Percentiles rank a stretch among this genome's conserved stretches.
Conservation (phyloP, 257 asterid species). For the Phtheirospermum japonicum region DNA sequence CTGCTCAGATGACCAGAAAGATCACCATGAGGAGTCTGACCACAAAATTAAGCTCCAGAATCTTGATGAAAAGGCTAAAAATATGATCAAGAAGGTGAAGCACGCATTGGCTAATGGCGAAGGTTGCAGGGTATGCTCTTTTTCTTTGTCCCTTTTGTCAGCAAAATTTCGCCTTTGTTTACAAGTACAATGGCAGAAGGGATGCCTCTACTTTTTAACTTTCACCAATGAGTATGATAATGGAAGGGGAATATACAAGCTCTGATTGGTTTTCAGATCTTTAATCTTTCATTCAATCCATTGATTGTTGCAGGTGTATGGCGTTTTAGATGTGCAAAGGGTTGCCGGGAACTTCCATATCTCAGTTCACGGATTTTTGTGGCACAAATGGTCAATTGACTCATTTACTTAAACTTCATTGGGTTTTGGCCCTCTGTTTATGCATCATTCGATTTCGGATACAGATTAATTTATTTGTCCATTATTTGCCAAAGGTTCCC, state of each 20-base stretch:
- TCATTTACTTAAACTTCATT: too few relatives aligned
- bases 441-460: too few relatives aligned
- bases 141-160: neutral
- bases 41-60: slow-evolving; percentile 56
- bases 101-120: too few relatives aligned
- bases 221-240: too few relatives aligned
- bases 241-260: too few relatives aligned
- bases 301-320: slow-evolving; percentile 68
- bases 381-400: slow-evolving; percentile 83
- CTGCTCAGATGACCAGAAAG: slow-evolving; percentile 71
- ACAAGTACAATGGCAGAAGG: neutral
- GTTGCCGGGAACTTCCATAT: slow-evolving; percentile 99
- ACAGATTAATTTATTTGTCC: too few relatives aligned
- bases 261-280: too few relatives aligned
- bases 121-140: too few relatives aligned
- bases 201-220: slow-evolving; percentile 19
- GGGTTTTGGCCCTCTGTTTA: too few relatives aligned
- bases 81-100: too few relatives aligned
- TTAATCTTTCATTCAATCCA: slow-evolving; percentile 25
- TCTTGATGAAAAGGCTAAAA: too few relatives aligned
- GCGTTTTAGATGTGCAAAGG: slow-evolving; percentile 94
- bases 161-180: slow-evolving; percentile 2
- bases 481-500: too few relatives aligned
- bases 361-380: slow-evolving; percentile 95
- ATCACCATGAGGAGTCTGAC: slow-evolving; percentile 58